These are phyloP conservation scores for Erysimum cheiri DNA, from an alignment of 441 rosid species.

Conservation along the genomic window DNA sequence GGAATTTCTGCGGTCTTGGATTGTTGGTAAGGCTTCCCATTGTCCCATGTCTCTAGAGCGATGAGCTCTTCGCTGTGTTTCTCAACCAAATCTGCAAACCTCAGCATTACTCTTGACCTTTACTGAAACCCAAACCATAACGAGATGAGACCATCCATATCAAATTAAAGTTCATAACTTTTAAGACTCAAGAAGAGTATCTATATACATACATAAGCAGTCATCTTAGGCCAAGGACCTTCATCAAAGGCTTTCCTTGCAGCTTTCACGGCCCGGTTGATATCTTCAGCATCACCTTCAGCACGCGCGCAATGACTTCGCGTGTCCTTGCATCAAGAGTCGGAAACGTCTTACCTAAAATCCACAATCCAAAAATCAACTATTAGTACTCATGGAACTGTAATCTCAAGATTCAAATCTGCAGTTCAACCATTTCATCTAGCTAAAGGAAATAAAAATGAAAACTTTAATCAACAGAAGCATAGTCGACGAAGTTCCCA, in stretches of 20 bases:
- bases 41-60: conserved; percentile 81
- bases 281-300: conserved; percentile 65
- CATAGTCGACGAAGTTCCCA: conserved; percentile 79
- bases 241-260: conserved; percentile 76
- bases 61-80: conserved; percentile 82
- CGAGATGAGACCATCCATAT: neutral
- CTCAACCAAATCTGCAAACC: conserved; percentile 82
- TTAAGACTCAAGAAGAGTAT: conserved; percentile 3
- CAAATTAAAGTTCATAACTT: neutral
- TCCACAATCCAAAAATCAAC: neutral
- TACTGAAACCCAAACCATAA: conserved; percentile 56
- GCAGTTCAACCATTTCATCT: neutral
- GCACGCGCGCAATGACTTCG: conserved; percentile 65
- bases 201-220: conserved; percentile 53
- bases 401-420: conserved; percentile 1
- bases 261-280: conserved; percentile 62
- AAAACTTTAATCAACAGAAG: conserved; percentile 62
- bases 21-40: conserved; percentile 85
- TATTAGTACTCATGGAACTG: conserved; percentile 20
- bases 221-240: conserved; percentile 76
- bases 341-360: conserved; percentile 62
- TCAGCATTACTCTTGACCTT: conserved; percentile 71
- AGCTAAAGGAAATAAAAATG: neutral
- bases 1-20: conserved; percentile 70
- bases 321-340: conserved; percentile 60